phyloP scores from a whole-genome alignment of 768 basidiomycete species.

The Suillus tomentosus region DNA sequence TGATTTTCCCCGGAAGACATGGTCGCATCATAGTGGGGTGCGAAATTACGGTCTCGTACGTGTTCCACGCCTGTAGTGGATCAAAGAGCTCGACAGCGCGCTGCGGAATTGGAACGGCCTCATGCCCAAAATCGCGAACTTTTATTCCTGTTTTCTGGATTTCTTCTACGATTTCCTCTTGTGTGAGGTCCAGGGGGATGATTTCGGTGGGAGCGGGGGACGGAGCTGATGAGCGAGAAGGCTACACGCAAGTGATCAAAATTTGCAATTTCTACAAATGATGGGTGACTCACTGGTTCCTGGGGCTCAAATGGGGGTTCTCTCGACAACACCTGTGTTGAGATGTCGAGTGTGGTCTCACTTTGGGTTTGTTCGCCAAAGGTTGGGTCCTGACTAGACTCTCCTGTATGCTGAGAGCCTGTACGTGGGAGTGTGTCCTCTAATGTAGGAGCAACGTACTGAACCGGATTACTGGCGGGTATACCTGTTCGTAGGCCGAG shows the following conservation, averaged over 20 bases:
- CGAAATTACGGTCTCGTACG: conserved; percentile 30
- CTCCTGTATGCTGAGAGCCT: conserved; percentile 26
- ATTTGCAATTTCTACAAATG: not conserved
- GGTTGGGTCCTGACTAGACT: conserved; percentile 26
- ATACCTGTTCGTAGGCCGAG: conserved; percentile 20
- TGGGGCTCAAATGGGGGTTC: conserved; percentile 19
- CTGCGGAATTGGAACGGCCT: conserved; percentile 20
- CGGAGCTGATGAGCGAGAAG: conserved; percentile 24
- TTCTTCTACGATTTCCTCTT: conserved; percentile 35
- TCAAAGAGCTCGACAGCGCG: conserved; percentile 32
- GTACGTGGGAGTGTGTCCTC: conserved; percentile 20
- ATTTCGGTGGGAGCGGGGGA: conserved; percentile 37
- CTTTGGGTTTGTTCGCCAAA: conserved; percentile 29
- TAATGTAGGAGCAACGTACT: conserved; percentile 11
- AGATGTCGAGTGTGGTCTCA: conserved; percentile 19
- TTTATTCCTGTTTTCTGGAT: conserved; percentile 31
- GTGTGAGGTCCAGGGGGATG: conserved; percentile 34
- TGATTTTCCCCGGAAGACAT: conserved; percentile 24
- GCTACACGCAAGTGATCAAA: conserved; percentile 13
- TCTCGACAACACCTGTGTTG: conserved; percentile 13
- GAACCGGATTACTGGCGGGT: conserved; percentile 14
- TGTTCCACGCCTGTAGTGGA: conserved; percentile 32
- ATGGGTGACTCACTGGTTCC: conserved; percentile 26
- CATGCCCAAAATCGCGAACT: conserved; percentile 35
- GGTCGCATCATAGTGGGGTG: conserved; percentile 22